These are phyloP conservation scores for Yamadazyma laniorum DNA, from an alignment of 805 yeast genomes.

Conservation along the genomic window DNA sequence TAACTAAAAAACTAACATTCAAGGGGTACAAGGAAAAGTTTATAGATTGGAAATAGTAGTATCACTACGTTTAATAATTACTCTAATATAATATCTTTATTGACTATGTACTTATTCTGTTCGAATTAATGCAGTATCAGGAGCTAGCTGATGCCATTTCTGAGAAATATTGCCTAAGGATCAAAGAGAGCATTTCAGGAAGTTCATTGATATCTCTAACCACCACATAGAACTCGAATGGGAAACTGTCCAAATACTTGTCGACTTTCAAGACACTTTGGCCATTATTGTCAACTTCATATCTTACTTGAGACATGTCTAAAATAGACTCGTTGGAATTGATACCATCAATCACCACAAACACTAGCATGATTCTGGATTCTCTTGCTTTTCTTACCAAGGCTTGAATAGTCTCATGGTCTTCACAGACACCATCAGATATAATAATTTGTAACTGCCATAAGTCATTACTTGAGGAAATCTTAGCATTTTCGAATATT, in stretches of 20 bases:
- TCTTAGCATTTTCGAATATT: conserved; percentile 62
- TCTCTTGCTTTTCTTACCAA: conserved; percentile 91
- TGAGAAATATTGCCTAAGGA: conserved; percentile 87
- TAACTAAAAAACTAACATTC: too few species aligned
- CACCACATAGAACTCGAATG: conserved; percentile 94
- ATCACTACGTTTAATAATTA: too few species aligned
- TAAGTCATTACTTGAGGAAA: conserved; percentile 52
- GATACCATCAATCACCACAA: conserved; percentile 90
- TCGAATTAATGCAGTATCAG: too few species aligned
- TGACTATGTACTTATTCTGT: neutral
- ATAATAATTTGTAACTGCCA: conserved; percentile 94
- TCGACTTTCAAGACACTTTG: conserved; percentile 70
- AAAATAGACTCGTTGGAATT: conserved; percentile 80
- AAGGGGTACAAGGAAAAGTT: too few species aligned
- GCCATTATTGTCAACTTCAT: conserved; percentile 67
- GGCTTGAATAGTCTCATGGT: conserved; percentile 77
- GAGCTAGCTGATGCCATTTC: conserved; percentile 39
- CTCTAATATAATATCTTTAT: conserved; percentile 1
- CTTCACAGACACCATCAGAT: conserved; percentile 97
- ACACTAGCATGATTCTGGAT: conserved; percentile 89
- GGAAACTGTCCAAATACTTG: conserved; percentile 88
- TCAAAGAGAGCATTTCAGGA: conserved; percentile 86
- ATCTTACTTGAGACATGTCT: conserved; percentile 92
- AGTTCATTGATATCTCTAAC: conserved; percentile 85
- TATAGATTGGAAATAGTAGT: too few species aligned